Conservation (phyloP, 177 flowering plant genomes). For the Vitis hybrid region DNA sequence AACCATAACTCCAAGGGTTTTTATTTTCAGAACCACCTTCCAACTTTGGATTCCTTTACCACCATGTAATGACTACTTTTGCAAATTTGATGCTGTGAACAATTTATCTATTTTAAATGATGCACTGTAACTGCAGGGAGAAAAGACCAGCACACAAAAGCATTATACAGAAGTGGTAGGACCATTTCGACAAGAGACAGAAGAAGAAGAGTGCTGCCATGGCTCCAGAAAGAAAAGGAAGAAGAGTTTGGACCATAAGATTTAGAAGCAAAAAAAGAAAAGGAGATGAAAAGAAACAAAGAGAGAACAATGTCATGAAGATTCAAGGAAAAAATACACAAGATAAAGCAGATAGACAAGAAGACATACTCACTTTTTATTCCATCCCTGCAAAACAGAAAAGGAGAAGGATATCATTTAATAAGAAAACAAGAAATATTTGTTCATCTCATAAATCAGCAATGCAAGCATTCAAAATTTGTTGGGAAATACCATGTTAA, state of each 20-base stretch:
- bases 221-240: too few species aligned
- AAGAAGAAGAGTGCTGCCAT: background rate
- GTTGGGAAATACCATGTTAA: too few species aligned
- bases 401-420: constrained; percentile 9
- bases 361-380: constrained; percentile 51
- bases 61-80: too few species aligned
- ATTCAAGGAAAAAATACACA: background rate
- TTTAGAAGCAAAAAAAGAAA: background rate
- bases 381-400: constrained; percentile 70
- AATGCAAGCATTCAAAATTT: constrained; percentile 1
- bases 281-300: background rate
- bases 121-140: background rate
- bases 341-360: constrained; percentile 1
- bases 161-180: background rate
- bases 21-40: background rate
- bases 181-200: too few species aligned
- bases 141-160: background rate
- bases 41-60: background rate
- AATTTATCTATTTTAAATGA: too few species aligned
- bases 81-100: background rate
- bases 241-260: background rate
- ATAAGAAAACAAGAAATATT: background rate
- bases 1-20: background rate
- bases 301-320: too few species aligned
- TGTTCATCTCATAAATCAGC: background rate